A percentile compares a stretch with the other conserved stretches of the same genome.
phyloP scores from a whole-genome alignment of 1,139 yeast species.

The Zygosaccharomyces sapae region DNA sequence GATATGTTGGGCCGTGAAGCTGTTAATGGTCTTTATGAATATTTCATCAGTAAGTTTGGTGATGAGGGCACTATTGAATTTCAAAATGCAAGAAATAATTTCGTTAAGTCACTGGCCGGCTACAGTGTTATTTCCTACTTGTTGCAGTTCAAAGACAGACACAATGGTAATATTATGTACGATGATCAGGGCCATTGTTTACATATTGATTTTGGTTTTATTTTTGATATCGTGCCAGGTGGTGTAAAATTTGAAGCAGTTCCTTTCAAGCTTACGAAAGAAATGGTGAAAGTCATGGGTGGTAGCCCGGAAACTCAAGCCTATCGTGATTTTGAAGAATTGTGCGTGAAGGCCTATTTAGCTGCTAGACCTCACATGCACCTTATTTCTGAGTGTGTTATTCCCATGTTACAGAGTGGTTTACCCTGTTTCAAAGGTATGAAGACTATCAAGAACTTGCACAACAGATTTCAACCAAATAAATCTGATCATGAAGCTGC shows the following conservation, averaged over 20 bases:
- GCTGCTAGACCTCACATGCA: constrained; percentile 90
- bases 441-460: constrained; percentile 71
- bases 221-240: constrained; percentile 98
- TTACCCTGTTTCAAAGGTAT: constrained; percentile 90
- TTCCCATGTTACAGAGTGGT: constrained; percentile 93
- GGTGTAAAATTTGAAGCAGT: constrained; percentile 97
- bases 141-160: constrained; percentile 94
- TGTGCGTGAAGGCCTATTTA: constrained; percentile 87
- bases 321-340: constrained; percentile 88
- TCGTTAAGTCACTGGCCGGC: constrained; percentile 91
- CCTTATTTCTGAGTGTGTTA: constrained; percentile 75
- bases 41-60: constrained; percentile 88
- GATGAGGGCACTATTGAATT: constrained; percentile 86
- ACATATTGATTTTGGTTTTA: constrained; percentile 97
- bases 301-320: constrained; percentile 83
- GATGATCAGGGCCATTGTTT: constrained; percentile 91
- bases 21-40: constrained; percentile 92
- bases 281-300: constrained; percentile 94
- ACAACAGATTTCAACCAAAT: constrained; percentile 73
- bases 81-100: constrained; percentile 87
- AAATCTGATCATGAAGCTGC: constrained; percentile 87
- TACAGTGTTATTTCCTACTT: constrained; percentile 90
- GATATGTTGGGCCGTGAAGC: constrained; percentile 99
- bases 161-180: constrained; percentile 98
- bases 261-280: constrained; percentile 93